Base-by-base conservation (phyloP, 2,329 filamentous ascomycete species). In the Fusarium illudens region DNA sequence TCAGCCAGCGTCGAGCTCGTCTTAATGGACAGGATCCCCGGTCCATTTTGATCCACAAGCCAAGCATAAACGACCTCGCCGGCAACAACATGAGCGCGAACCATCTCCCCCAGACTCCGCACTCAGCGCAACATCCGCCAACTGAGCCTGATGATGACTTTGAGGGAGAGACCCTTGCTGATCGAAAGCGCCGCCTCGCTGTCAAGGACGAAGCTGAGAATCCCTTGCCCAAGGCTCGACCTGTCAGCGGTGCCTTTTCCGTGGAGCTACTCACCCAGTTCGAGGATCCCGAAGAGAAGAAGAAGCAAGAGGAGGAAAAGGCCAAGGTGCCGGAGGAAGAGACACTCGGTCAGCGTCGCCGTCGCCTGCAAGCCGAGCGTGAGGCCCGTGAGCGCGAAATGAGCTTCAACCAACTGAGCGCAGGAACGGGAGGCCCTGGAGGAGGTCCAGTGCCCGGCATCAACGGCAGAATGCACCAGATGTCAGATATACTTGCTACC, bases 291-390 rank as follows among this genome's bases (percentile, higher is more conserved):
- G 82, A 83, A 17, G 79, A 81, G 2, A 78, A 80, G 13, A 78
- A 79, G 39, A 73, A 79, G 37, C 71, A 79, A 19, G 80, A 81
- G 57, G 73, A 77, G 17, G 71, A 74, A 70, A 83, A 82, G 51
- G 66, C 74, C 7, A 70, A 72, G 12, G 15, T 44, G 0, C 74
- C 65, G 6, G 90, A 90, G 68, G 90, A 93, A 71, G 92, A 96
- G 75, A 95, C 92, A 0, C 83, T 96, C 0, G 92, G 92, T 10
- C 91, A 95, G 76, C 89, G 92, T 11, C 89, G 92, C 1, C 88
- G 88, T 27, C 87, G 92, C 25, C 82, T 96, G 2, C 91, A 94
- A 75, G 88, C 89, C 7, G 88, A 90, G 73, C 83, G 84, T 25
- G 89, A 92, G 77, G 89, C 89, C 7, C 85, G 87, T 27, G 85